Evolutionary conservation across 169 alveolate species (phyloP), one percentile per base, ranked within the genome.

Genomic region (Babesia bigemina): DNA sequence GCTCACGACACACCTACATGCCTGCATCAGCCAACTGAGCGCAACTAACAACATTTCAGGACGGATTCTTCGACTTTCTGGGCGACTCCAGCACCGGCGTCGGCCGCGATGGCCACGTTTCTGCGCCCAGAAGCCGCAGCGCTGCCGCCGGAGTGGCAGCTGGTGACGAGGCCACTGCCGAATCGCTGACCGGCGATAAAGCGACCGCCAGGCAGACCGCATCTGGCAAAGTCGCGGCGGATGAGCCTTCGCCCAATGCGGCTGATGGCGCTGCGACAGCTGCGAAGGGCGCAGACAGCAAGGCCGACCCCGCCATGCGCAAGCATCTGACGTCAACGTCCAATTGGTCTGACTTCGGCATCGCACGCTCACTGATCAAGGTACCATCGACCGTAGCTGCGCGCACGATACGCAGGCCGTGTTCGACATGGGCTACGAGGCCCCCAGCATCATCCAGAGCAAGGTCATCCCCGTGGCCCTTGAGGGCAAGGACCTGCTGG

Each of bases 401-500:
- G 17, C 21, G 29, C 9, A 26, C 16, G 10, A 28, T 17, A 6
- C 16, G 16, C 44, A 92, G 91, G 97, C 95, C 6, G 66, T 94
- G 42, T 76, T 66, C 29, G 96, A 85, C 19, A 55, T 91, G 82
- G 88, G 89, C 26, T 93, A 79, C 85, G 83, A 73, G 45, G 77
- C 92, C 12, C 95, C 98, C 3, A 92, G 97, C 19, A 83, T 75
- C 53, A 90, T 94, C 42, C 98, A 94, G 70, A 84, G 89, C 44
- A 95, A 92, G 39, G 96, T 88, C 16, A 94, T 94, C 26, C 98
- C 97, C 12, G 76, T 91, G 29, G 97, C 97, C 8, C 86, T 94
- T 56, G 86, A 91, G 28, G 97, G 98, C 47, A 84, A 92, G 72
- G 86, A 85, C 72, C 67, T 94, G 55, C 87, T 94, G 52, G 97